A percentile compares a stretch with the other conserved stretches of the same genome.
Conservation (phyloP, 148 eudicot genomes). For the Vaccinium macrocarpon region DNA sequence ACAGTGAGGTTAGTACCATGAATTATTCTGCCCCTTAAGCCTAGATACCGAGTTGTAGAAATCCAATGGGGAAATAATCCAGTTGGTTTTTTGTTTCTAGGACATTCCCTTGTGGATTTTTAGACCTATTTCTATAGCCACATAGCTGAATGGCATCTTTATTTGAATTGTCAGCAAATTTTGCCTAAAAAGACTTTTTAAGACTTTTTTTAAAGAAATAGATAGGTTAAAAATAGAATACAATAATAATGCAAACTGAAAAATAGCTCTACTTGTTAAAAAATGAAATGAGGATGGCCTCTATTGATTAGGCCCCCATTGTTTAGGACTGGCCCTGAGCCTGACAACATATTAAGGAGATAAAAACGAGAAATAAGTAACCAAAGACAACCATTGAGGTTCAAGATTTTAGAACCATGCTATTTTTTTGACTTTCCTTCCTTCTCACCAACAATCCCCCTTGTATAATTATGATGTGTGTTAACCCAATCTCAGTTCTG, state of each 20-base stretch:
- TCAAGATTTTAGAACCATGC: neutral
- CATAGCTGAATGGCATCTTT: neutral
- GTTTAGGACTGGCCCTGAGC: neutral
- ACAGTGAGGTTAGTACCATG: no score
- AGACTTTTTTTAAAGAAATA: neutral
- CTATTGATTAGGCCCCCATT: neutral
- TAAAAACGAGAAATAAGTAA: neutral
- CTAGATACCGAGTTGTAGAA: no score
- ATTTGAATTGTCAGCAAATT: neutral
- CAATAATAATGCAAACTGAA: neutral
- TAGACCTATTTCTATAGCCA: neutral
- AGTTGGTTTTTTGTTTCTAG: neutral
- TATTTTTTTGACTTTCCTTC: neutral
- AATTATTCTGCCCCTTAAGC: no score
- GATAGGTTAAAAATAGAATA: neutral
- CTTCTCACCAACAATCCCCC: neutral
- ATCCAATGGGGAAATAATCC: neutral
- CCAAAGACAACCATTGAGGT: neutral
- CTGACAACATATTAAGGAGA: neutral
- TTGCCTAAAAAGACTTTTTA: neutral
- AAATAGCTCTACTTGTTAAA: neutral
- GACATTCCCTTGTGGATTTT: neutral
- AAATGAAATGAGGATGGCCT: neutral
- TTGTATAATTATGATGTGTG: neutral
- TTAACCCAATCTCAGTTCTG: neutral